A percentile compares a stretch with the other conserved stretches of the same genome.
These are phyloP conservation scores for Pneumocystis wakefieldiae DNA, from an alignment of 1,139 yeast species.

Conservation along the genomic window DNA sequence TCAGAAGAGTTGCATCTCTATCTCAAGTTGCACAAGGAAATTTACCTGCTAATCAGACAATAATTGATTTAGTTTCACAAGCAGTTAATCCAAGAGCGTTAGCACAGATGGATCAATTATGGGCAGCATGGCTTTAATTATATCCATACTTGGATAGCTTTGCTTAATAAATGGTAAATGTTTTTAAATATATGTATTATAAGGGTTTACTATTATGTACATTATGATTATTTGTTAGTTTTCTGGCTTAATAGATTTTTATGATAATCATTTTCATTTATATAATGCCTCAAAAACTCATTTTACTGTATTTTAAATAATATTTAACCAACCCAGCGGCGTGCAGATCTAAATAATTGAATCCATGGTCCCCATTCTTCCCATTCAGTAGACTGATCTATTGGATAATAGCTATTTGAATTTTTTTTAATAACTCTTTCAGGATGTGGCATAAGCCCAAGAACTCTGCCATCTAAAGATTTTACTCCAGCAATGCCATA, in stretches of 20 bases:
- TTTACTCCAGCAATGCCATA: conserved; percentile 86
- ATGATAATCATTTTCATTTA: background rate
- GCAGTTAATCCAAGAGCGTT: conserved; percentile 92
- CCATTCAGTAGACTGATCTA: conserved; percentile 47
- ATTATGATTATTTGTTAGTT: background rate
- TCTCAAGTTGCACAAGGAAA: conserved; percentile 67
- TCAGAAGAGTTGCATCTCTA: conserved; percentile 45
- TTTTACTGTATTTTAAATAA: conserved; percentile 24
- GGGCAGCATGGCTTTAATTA: conserved; percentile 64
- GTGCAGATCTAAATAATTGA: conserved; percentile 78
- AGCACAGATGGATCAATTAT: conserved; percentile 81
- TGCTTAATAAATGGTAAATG: background rate
- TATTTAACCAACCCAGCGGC: conserved; percentile 75
- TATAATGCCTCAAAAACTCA: background rate
- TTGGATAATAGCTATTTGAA: conserved; percentile 83
- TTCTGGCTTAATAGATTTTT: background rate
- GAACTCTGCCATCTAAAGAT: conserved; percentile 81
- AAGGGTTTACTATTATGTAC: background rate
- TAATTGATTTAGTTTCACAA: conserved; percentile 77
- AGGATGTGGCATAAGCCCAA: conserved; percentile 99
- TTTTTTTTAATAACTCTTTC: conserved; percentile 85
- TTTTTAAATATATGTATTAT: background rate
- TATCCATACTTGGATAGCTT: background rate
- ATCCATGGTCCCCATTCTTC: conserved; percentile 88
- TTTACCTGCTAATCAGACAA: conserved; percentile 79